Conservation (phyloP, 2,329 filamentous ascomycete species). For the Aureobasidium uvarum region DNA sequence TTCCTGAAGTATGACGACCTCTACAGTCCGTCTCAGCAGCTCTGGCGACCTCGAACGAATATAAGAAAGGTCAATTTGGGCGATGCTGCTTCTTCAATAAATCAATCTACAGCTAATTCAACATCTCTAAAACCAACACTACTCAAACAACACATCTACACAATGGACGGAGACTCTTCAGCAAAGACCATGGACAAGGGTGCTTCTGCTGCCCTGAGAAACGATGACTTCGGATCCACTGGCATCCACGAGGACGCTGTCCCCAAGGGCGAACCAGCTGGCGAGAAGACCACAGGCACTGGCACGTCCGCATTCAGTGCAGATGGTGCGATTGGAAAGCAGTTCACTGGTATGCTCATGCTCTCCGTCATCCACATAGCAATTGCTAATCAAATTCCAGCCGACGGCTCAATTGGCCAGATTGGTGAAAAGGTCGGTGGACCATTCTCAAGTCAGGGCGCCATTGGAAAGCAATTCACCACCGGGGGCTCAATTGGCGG, state of each 20-base stretch:
- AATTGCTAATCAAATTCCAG: neutral
- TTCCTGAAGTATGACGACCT: constrained; percentile 26
- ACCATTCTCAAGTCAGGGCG: constrained; percentile 39
- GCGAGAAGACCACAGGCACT: constrained; percentile 34
- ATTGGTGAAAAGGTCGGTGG: constrained; percentile 42
- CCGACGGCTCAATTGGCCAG: constrained; percentile 38
- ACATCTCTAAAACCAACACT: neutral
- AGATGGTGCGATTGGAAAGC: constrained; percentile 39
- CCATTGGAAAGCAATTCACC: constrained; percentile 33
- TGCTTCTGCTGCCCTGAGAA: constrained; percentile 30
- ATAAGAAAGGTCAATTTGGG: neutral
- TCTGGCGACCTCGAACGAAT: neutral
- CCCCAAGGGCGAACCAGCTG: constrained; percentile 29
- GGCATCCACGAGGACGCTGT: constrained; percentile 34
- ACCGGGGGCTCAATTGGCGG: constrained; percentile 40
- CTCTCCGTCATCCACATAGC: neutral
- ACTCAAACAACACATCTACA: constrained; percentile 19
- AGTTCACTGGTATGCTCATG: constrained; percentile 35
- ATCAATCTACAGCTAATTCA: neutral
- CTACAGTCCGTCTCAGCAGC: constrained; percentile 17
- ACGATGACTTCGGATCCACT: constrained; percentile 30
- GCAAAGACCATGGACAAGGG: constrained; percentile 33
- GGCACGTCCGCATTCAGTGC: constrained; percentile 35
- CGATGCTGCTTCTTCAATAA: neutral
- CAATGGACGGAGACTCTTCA: constrained; percentile 34